Evolutionary conservation across 192 early-diverging fungal species (phyloP).

Genomic region (Linnemannia zychae): DNA sequence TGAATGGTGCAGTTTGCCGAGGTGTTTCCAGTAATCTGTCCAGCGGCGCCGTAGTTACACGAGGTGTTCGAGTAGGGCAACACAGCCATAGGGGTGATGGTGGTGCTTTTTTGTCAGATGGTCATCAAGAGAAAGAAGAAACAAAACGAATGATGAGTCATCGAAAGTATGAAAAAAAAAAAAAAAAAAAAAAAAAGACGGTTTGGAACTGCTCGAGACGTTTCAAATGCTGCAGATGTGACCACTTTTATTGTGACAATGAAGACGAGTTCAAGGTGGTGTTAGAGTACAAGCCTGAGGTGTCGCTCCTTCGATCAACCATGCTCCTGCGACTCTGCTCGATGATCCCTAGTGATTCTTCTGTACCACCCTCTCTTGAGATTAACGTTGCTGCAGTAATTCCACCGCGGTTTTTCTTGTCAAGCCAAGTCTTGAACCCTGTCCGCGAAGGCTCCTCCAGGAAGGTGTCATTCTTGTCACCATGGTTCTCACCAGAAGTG

Average conservation of each 20-base stretch:
- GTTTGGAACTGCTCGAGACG: too few species aligned
- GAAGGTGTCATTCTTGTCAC: constrained; percentile 12
- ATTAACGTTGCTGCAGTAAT: constrained; percentile 22
- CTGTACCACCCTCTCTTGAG: constrained; percentile 12
- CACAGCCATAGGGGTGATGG: not conserved
- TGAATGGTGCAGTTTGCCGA: constrained; percentile 22
- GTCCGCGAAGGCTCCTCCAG: constrained; percentile 18
- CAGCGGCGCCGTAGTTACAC: not conserved
- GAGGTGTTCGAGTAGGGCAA: constrained; percentile 5
- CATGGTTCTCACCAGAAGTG: not conserved
- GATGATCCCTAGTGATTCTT: constrained; percentile 47
- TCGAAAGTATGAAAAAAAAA: not conserved
- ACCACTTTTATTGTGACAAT: not conserved
- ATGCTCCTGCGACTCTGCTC: constrained; percentile 49
- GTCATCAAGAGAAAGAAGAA: not conserved
- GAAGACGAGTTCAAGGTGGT: constrained; percentile 11
- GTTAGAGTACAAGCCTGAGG: constrained; percentile 20
- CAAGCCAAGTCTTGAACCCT: constrained; percentile 32
- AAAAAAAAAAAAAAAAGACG: not conserved
- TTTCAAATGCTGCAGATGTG: not conserved
- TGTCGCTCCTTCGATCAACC: constrained; percentile 36
- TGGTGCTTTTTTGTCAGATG: not conserved
- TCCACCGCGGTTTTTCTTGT: constrained; percentile 24
- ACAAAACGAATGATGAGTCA: not conserved
- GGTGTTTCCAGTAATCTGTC: not conserved